Base-by-base conservation (phyloP, 1,284 basidiomycete genomes). In the Rhodotorula sp. region DNA sequence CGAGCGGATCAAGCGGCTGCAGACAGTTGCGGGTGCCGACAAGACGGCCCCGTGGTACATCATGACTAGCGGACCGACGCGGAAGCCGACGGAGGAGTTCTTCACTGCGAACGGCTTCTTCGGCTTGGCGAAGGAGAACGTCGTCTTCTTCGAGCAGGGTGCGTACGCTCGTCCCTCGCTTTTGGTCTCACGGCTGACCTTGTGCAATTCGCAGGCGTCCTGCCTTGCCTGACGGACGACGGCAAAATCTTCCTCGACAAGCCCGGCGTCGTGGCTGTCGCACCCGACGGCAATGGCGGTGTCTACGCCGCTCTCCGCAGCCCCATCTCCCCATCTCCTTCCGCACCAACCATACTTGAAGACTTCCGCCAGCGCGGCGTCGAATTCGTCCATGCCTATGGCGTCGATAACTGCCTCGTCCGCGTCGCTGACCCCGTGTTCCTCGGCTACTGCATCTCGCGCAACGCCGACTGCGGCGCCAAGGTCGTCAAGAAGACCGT, bases 371-470 rank as follows among this genome's bases (percentile, higher is more conserved):
- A 82, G 62, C 92, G 93, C 74, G 87, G 88, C 56, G 84, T 98
- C 78, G 85, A 88, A 70, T 97, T 94, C 82, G 85, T 99, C 55
- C 95, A 99, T 82, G 91, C 89, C 1, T 98, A 97, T 83, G 90
- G 95, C 77, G 95, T 99, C 77, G 96, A 99, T 85, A 99, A 99
- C 84, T 99, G 95, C 82, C 90, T 99, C 73, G 96, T 98, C 76
- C 88, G 89, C 74, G 92, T 99, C 66, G 95, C 94, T 66, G 96
- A 99, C 80, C 96, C 96, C 24, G 86, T 93, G 79, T 99, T 99
- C 84, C 82, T 99, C 76, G 96, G 96, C 47, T 94, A 90, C 82
- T 91, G 91, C 82, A 90, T 99, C 81, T 82, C 85, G 70, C 92
- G 91, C 77, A 83, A 88, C 70, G 89, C 91, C 20, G 90, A 92